These are phyloP conservation scores for Phytophthora europaea DNA, from an alignment of 352 stramenopile species.

Conservation along the genomic window DNA sequence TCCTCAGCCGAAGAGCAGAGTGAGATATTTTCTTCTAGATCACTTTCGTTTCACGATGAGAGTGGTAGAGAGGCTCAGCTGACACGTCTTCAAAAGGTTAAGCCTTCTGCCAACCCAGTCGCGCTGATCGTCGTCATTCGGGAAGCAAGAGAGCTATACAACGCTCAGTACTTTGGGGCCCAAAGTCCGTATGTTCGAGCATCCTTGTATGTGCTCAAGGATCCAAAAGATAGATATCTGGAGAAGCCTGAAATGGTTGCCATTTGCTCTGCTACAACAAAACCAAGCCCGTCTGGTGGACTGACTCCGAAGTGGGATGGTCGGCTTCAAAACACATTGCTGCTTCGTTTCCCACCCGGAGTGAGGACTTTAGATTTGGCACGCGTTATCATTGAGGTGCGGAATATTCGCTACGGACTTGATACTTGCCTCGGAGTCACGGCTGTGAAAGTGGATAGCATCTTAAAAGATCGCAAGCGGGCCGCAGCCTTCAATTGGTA, in stretches of 20 bases:
- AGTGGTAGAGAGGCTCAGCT: slow-evolving; percentile 56
- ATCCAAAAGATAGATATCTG: slow-evolving; percentile 78
- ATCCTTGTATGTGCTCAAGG: slow-evolving; percentile 88
- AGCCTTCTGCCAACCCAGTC: slow-evolving; percentile 80
- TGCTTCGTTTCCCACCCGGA: slow-evolving; percentile 78
- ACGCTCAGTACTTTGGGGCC: slow-evolving; percentile 87
- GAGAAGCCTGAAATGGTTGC: slow-evolving; percentile 84
- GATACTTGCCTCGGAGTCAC: slow-evolving; percentile 88
- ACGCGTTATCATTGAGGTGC: slow-evolving; percentile 88
- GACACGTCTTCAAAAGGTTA: slow-evolving; percentile 79
- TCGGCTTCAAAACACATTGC: slow-evolving; percentile 82
- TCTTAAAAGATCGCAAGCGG: slow-evolving; percentile 79
- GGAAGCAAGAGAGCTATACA: slow-evolving; percentile 84
- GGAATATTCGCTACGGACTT: slow-evolving; percentile 86
- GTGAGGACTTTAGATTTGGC: slow-evolving; percentile 70
- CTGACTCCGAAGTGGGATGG: slow-evolving; percentile 79
- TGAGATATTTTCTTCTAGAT: slow-evolving; percentile 71
- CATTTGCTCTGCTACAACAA: slow-evolving; percentile 82
- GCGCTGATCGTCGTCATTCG: slow-evolving; percentile 86
- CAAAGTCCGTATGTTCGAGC: slow-evolving; percentile 89
- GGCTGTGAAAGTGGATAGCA: slow-evolving; percentile 83
- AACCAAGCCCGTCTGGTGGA: slow-evolving; percentile 80
- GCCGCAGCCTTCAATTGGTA: slow-evolving; percentile 91
- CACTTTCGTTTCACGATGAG: slow-evolving; percentile 72
- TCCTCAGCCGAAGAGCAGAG: slow-evolving; percentile 54